Base-by-base conservation (phyloP, 495 filamentous ascomycete species). In the Usnea hakonensis region DNA sequence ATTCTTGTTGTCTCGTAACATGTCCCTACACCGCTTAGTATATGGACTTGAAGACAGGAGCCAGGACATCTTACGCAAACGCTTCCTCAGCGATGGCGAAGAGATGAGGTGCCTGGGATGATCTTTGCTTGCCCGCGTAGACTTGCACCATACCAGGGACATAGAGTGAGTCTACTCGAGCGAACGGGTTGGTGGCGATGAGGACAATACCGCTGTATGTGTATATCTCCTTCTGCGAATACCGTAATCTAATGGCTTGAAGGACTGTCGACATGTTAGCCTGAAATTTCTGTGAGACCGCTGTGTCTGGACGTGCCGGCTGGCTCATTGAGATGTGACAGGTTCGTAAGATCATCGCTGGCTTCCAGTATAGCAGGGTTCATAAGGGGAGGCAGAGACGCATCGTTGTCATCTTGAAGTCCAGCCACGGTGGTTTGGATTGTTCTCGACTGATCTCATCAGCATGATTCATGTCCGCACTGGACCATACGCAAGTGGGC, bases 1-100 rank as follows among this genome's bases (percentile, higher is more conserved):
- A 74, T 99, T 99, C 72, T 90, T 91, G 54, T 81, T 81, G 75
- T 96, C 92, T 43, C 95, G 90, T 69, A 99, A 76, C 94, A 99
- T 99, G 77, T 97, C 95, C 72, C 91, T 95, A 23, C 3, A 57
- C 16, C 17, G 14, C 6, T 68, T 54, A 68, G 63, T 50, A 58
- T 6, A 26, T 55, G 35, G 17, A 28, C 60, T 23, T 21, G 57
- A 33, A 8, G 28, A 23, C 26, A 40, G 32, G 57, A 14, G 33
- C 11, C 33, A 30, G 33, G 43, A 55, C 21, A 53, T 75, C 87
- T 78, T 85, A 95, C 90, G 92, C 89, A 78, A 97, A 99, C 64
- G 94, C 92, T 75, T 97, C 95, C 73, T 99, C 94, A 23, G 94
- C 94, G 77, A 99, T 99, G 57, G 94, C 94, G 75, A 99, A 99